These are phyloP conservation scores for Aspergillus phoenicis DNA, from an alignment of 2,329 filamentous ascomycete species.

Conservation along the genomic window DNA sequence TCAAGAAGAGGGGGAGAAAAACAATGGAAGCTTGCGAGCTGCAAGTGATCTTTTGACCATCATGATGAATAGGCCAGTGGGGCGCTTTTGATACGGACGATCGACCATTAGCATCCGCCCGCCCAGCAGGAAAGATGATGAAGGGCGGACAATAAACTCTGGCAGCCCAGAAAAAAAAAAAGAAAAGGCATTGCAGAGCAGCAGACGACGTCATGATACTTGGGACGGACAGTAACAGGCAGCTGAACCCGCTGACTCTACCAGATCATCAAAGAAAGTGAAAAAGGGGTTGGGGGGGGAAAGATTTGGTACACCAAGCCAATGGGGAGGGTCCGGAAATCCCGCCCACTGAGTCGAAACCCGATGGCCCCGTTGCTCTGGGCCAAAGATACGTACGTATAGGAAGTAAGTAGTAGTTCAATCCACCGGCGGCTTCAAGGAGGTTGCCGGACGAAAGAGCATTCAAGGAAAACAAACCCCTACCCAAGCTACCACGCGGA, in stretches of 20 bases:
- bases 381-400: neutral
- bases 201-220: conserved; percentile 25
- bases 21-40: conserved; percentile 19
- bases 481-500: conserved; percentile 12
- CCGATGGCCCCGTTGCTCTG: neutral
- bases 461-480: neutral
- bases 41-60: conserved; percentile 25
- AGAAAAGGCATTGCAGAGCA: neutral
- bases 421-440: neutral
- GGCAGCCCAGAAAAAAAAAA: neutral
- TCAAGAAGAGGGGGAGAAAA: conserved; percentile 18
- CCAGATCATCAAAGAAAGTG: neutral
- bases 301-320: neutral
- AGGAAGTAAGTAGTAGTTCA: too few species aligned
- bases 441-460: neutral
- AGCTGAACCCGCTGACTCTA: conserved; percentile 3
- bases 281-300: neutral
- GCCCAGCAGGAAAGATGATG: neutral
- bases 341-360: neutral
- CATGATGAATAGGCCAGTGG: conserved; percentile 6
- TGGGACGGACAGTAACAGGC: conserved; percentile 13
- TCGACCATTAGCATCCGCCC: conserved; percentile 6
- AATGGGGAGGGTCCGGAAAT: neutral
- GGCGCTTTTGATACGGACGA: conserved; percentile 8
- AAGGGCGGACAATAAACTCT: conserved; percentile 13